These are phyloP conservation scores for Theileria parva DNA, from an alignment of 169 alveolate species.

Conservation along the genomic window DNA sequence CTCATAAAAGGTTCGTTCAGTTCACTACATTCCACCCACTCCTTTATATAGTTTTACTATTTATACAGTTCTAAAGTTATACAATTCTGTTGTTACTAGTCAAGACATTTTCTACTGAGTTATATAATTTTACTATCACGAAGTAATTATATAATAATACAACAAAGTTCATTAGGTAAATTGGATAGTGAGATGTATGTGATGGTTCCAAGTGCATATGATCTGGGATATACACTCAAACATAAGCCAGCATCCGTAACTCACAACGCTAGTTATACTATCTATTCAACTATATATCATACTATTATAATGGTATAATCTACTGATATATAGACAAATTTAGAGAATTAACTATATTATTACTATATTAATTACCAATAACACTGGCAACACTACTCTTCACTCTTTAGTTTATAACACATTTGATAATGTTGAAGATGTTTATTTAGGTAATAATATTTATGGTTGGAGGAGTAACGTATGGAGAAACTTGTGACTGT, in stretches of 20 bases:
- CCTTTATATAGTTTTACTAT: no score
- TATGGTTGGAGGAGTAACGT: constrained; percentile 88
- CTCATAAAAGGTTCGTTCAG: constrained; percentile 21
- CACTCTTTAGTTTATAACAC: neutral
- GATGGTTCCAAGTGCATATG: constrained; percentile 59
- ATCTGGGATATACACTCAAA: constrained; percentile 47
- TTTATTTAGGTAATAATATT: constrained; percentile 76
- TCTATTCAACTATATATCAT: neutral
- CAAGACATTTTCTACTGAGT: neutral
- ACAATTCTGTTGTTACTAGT: neutral
- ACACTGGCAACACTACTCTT: neutral
- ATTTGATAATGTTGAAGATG: neutral
- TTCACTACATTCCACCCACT: neutral
- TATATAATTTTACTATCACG: neutral
- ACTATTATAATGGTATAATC: no score
- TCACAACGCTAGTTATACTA: neutral
- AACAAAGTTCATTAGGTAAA: constrained; percentile 18
- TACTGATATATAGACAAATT: no score
- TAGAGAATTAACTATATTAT: no score
- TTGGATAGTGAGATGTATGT: constrained; percentile 43
- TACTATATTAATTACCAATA: neutral
- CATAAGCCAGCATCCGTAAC: constrained; percentile 52
- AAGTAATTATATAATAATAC: neutral
- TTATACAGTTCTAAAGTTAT: no score
- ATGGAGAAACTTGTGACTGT: constrained; percentile 85